Evolutionary conservation across 2,329 filamentous ascomycete genomes (phyloP).

Genomic region (Purpureocillium lavendulum): DNA sequence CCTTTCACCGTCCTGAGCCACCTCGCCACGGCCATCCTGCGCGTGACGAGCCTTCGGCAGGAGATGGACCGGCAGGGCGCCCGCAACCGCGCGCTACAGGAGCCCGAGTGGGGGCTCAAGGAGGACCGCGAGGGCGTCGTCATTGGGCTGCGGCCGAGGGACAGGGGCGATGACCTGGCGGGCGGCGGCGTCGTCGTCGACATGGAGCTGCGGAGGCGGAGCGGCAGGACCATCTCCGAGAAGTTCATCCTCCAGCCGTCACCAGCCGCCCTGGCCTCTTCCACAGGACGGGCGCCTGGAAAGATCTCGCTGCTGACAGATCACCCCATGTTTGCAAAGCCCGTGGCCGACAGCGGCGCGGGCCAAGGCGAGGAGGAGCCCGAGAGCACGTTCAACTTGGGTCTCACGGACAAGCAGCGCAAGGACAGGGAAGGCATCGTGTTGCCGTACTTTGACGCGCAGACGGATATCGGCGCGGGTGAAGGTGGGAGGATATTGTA

Average conservation of each 20-base stretch:
- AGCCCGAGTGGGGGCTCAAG: constrained; percentile 70
- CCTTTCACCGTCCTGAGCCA: constrained; percentile 69
- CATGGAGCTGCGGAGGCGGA: constrained; percentile 80
- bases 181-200: constrained; percentile 58
- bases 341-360: constrained; percentile 23
- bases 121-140: constrained; percentile 74
- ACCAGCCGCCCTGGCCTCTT: neutral
- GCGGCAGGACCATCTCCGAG: constrained; percentile 69
- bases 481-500: constrained; percentile 92
- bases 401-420: constrained; percentile 84
- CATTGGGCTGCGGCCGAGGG: constrained; percentile 50
- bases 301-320: constrained; percentile 60
- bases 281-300: constrained; percentile 16
- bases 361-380: constrained; percentile 43
- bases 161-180: constrained; percentile 22
- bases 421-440: constrained; percentile 82
- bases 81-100: constrained; percentile 62
- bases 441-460: constrained; percentile 92
- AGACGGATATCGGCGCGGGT: constrained; percentile 68
- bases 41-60: constrained; percentile 64
- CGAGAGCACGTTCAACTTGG: constrained; percentile 75
- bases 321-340: constrained; percentile 58
- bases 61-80: constrained; percentile 68
- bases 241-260: constrained; percentile 42
- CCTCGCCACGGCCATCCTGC: constrained; percentile 81